Evolutionary conservation across 192 early-diverging fungal genomes (phyloP).

Genomic region (Lobosporangium transversale): DNA sequence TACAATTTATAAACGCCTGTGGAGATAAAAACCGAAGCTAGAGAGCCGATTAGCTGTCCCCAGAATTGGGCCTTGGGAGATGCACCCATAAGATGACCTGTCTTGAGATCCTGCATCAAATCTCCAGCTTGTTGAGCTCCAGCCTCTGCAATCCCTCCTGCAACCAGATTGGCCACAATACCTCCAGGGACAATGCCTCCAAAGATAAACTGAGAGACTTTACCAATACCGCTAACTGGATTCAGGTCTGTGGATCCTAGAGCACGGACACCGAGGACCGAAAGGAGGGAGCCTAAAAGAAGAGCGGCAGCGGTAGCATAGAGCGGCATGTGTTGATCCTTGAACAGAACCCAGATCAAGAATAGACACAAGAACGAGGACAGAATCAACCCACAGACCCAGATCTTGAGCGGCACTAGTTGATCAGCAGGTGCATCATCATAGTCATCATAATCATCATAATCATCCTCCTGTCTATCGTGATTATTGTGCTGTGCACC

Average conservation of each 20-base stretch:
- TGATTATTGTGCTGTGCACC: too few species aligned
- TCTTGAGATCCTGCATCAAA: conserved; percentile 86
- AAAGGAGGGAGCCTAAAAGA: conserved; percentile 75
- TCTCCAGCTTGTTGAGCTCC: conserved; percentile 57
- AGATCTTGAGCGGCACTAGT: conserved; percentile 70
- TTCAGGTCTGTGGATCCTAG: conserved; percentile 87
- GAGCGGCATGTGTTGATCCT: conserved; percentile 63
- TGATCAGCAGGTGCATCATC: conserved; percentile 61
- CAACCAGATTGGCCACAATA: conserved; percentile 78
- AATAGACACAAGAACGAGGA: conserved; percentile 71
- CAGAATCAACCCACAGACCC: conserved; percentile 69
- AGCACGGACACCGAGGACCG: conserved; percentile 84
- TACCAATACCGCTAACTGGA: conserved; percentile 85
- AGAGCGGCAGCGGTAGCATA: conserved; percentile 76
- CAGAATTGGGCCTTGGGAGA: conserved; percentile 87
- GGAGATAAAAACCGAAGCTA: conserved; percentile 75
- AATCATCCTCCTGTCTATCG: conserved; percentile 15
- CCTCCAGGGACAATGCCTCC: conserved; percentile 77
- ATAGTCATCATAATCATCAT: conserved; percentile 41
- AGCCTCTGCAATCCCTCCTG: conserved; percentile 82
- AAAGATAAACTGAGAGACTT: conserved; percentile 87
- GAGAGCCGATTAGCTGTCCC: conserved; percentile 83
- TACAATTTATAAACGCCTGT: conserved; percentile 77
- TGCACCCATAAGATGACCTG: conserved; percentile 83
- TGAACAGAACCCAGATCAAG: conserved; percentile 72